Conservation (phyloP, 2,329 filamentous ascomycete species). For the Talaromyces marneffei region DNA sequence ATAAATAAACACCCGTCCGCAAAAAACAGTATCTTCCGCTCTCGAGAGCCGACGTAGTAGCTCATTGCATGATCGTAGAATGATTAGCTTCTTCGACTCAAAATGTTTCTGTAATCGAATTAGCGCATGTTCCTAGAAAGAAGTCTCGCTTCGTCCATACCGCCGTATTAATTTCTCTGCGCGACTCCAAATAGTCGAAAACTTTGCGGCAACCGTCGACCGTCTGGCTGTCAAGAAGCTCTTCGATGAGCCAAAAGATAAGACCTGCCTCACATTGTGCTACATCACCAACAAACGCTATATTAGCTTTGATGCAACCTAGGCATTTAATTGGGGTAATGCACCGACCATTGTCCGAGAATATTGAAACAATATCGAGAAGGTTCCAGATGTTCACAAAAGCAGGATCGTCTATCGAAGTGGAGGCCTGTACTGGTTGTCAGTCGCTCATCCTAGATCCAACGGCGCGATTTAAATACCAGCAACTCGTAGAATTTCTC, state of each 20-base stretch:
- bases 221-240: slow-evolving; percentile 91
- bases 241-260: slow-evolving; percentile 85
- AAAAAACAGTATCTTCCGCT: slow-evolving; percentile 95
- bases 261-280: slow-evolving; percentile 68
- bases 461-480: slow-evolving; percentile 47
- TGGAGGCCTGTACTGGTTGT: slow-evolving; percentile 55
- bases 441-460: slow-evolving; percentile 21
- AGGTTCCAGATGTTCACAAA: slow-evolving; percentile 90
- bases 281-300: slow-evolving; percentile 24
- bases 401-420: slow-evolving; percentile 66
- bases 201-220: slow-evolving; percentile 85
- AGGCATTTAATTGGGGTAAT: not conserved
- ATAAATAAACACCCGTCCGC: slow-evolving; percentile 95
- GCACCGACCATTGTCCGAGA: slow-evolving; percentile 70
- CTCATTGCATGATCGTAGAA: slow-evolving; percentile 92
- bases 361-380: slow-evolving; percentile 81
- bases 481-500: slow-evolving; percentile 73
- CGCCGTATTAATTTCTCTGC: slow-evolving; percentile 79
- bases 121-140: slow-evolving; percentile 18
- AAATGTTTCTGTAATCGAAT: slow-evolving; percentile 54
- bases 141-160: slow-evolving; percentile 39
- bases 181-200: slow-evolving; percentile 91
- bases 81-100: slow-evolving; percentile 77
- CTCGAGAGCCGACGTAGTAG: slow-evolving; percentile 87
- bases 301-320: slow-evolving; percentile 10